Evolutionary conservation across 176 grass and related monocot species (phyloP), one percentile per base, ranked within the genome.

Genomic region (Metroxylon sagu): DNA sequence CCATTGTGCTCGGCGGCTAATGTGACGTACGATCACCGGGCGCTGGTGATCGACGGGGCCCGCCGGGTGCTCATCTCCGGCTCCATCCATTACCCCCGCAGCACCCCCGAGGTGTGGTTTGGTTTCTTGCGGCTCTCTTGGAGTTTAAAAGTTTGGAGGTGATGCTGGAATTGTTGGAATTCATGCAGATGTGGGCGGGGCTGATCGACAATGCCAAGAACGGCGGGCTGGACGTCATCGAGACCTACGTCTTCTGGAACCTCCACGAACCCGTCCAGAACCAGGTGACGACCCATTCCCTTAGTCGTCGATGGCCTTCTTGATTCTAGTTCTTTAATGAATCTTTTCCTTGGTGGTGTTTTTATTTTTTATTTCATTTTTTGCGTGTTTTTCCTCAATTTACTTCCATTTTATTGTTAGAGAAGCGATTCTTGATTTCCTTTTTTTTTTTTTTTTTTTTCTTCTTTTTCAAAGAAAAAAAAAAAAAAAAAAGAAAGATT

Each of bases 241-340:
- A 98, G 66, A 92, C 81, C 16, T 98, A 98, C 74, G 76, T 92
- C 59, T 98, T 98, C 80, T 98, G 93, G 93, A 73, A 92, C 75
- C 74, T 88, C 82, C 93, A 98, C 70, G 93, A 98, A 73, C 81
- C 93, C 68, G 81, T 88, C 60, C 52, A 29, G 65, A 83, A 80
- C 75, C 84, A 98, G 87, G 93, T 80, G 12, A 43, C 8, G 8
- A 43, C 3, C 8, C 35, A 43, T 43, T 43, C 35, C 35, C 35
- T 43, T 10, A 7, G 1, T 12, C 35, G 35, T 43, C 35, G 35
- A 43, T 43, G 35, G 35, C 35, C 10, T 39, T 39, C 35, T 39
- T 12, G 35, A 39, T 39, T 39, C 6, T 8, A 39, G 12, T 39
- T 39, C 31, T 39, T 8, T 39, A 39, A 12, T 39, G 7, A 8